Conservation (phyloP, 2,329 filamentous ascomycete species). For the Helotiales sp. region DNA sequence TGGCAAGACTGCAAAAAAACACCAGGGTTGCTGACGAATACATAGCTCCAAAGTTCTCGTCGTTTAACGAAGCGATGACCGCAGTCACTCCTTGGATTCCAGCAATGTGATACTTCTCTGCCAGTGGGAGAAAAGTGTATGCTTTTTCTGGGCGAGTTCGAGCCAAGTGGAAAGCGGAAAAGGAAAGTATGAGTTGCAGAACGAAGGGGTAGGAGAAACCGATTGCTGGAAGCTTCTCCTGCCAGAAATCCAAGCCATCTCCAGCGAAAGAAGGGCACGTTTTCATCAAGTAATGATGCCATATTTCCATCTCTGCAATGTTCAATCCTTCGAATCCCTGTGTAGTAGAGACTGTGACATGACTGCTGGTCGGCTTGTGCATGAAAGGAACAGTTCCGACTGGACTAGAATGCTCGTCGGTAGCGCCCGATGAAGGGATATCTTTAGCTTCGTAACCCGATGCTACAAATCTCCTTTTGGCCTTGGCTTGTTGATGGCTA, state of each 20-base stretch:
- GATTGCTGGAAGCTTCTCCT: not conserved
- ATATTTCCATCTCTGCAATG: not conserved
- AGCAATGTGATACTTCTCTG: not conserved
- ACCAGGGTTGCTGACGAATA: not conserved
- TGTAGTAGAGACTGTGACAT: not conserved
- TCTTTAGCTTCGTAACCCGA: not conserved
- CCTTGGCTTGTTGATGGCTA: not conserved
- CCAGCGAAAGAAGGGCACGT: not conserved
- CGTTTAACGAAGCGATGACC: not conserved
- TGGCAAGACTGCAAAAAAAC: not conserved
- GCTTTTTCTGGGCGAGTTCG: not conserved
- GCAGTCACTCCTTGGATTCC: not conserved
- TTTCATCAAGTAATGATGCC: conserved; percentile 1
- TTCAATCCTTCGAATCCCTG: not conserved
- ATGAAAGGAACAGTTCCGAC: not conserved
- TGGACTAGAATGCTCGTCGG: not conserved
- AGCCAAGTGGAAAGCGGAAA: not conserved
- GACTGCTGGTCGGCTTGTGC: not conserved
- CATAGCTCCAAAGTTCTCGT: not conserved
- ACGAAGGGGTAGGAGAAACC: not conserved
- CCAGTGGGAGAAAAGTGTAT: not conserved
- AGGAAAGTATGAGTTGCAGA: not conserved
- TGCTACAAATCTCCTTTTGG: not conserved
- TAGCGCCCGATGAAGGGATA: not conserved
- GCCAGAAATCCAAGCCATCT: not conserved